Evolutionary conservation across 2,329 filamentous ascomycete genomes (phyloP).

Genomic region (Talaromyces sp.): DNA sequence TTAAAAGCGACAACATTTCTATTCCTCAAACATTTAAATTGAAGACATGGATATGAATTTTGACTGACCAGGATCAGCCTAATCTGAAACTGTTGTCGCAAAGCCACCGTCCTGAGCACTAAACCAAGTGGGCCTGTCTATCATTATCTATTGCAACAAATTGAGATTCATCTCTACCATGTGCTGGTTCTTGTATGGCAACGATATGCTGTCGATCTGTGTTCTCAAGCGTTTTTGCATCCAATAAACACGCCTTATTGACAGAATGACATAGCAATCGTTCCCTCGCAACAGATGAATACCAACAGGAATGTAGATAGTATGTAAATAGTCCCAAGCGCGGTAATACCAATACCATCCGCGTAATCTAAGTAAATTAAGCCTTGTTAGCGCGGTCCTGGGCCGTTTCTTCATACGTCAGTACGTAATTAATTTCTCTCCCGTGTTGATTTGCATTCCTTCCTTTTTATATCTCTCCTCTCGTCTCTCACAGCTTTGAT

Average conservation of each 20-base stretch:
- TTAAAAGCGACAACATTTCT: no score
- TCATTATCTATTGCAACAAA: background rate
- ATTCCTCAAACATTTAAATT: no score
- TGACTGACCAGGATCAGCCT: background rate
- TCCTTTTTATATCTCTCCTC: background rate
- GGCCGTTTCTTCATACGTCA: constrained; percentile 1
- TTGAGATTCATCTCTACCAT: background rate
- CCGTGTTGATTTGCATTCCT: background rate
- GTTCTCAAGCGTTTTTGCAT: background rate
- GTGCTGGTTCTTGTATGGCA: background rate
- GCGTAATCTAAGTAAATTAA: constrained; percentile 1
- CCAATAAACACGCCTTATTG: background rate
- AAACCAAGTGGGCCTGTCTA: constrained; percentile 2
- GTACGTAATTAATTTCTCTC: background rate
- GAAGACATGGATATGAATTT: background rate
- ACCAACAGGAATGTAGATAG: background rate
- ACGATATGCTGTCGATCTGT: background rate
- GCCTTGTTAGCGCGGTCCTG: constrained; percentile 5
- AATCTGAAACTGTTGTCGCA: background rate
- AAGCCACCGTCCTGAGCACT: background rate
- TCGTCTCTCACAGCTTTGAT: background rate
- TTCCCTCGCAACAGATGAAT: background rate
- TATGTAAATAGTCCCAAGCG: background rate
- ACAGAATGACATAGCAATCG: background rate
- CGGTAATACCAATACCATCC: background rate